Evolutionary conservation across 2,329 filamentous ascomycete genomes (phyloP).

Genomic region (Aspergillus caelatus): DNA sequence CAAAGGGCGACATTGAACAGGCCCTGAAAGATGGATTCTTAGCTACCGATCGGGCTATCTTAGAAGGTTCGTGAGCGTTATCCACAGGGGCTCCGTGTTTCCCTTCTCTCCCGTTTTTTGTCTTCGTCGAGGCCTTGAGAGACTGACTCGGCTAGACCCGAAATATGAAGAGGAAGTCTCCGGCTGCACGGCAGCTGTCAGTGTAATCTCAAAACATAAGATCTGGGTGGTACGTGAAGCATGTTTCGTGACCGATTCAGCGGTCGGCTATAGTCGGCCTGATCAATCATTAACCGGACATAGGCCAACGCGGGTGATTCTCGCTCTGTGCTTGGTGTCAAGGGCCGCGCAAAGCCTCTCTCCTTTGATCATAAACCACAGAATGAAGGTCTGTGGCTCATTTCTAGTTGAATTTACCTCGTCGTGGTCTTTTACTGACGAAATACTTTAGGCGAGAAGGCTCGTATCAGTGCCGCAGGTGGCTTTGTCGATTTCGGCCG

Average conservation of each 20-base stretch:
- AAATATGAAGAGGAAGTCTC: constrained; percentile 98
- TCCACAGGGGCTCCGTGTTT: neutral
- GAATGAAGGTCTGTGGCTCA: constrained; percentile 73
- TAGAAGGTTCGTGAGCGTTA: constrained; percentile 71
- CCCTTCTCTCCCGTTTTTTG: neutral
- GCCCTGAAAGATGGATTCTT: constrained; percentile 96
- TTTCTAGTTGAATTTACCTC: neutral
- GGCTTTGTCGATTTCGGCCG: constrained; percentile 98
- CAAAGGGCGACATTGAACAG: constrained; percentile 88
- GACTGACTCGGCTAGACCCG: constrained; percentile 66
- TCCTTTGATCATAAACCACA: constrained; percentile 99
- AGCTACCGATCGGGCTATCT: constrained; percentile 91
- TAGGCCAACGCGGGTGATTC: constrained; percentile 98
- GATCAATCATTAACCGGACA: constrained; percentile 27
- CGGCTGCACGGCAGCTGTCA: constrained; percentile 93
- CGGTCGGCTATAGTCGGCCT: neutral
- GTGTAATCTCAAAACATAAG: constrained; percentile 84
- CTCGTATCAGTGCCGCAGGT: constrained; percentile 90
- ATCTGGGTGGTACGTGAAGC: constrained; percentile 82
- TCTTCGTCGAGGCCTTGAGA: neutral
- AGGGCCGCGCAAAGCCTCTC: constrained; percentile 93
- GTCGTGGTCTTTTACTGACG: constrained; percentile 12
- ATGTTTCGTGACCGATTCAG: neutral
- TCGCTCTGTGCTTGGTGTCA: constrained; percentile 90
- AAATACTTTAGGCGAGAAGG: constrained; percentile 76